phyloP scores from a whole-genome alignment of 106 monocot species.

The Chionographis japonica region DNA sequence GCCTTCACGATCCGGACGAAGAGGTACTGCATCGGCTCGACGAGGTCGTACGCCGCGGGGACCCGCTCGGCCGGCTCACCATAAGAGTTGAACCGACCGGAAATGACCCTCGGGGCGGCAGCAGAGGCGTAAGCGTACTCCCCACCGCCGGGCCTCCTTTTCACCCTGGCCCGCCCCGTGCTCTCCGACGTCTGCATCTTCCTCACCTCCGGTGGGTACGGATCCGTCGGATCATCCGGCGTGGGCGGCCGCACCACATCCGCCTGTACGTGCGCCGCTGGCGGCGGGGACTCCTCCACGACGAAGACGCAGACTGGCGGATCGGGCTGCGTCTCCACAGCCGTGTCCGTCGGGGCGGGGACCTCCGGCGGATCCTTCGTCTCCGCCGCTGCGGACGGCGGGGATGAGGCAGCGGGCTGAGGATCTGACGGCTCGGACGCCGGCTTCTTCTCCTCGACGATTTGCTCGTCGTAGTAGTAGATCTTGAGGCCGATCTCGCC shows the following conservation, averaged over 20 bases:
- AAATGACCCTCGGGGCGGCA: slow-evolving; percentile 32
- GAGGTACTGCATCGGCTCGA: slow-evolving; percentile 91
- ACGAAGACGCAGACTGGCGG: slow-evolving; percentile 25
- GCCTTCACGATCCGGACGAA: slow-evolving; percentile 80
- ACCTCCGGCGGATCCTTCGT: slow-evolving; percentile 34
- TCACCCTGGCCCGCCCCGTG: slow-evolving; percentile 20
- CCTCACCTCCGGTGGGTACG: slow-evolving; percentile 50
- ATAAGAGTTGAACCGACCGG: slow-evolving; percentile 40
- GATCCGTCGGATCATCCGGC: slow-evolving; percentile 6
- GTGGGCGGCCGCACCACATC: slow-evolving; percentile 8
- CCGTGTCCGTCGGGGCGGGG: slow-evolving; percentile 63
- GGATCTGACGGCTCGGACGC: slow-evolving; percentile 10
- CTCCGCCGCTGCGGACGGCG: not conserved
- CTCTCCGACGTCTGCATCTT: slow-evolving; percentile 51
- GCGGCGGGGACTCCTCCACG: slow-evolving; percentile 16
- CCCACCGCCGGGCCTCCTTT: slow-evolving; percentile 20
- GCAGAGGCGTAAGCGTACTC: not conserved
- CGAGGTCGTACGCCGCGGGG: slow-evolving; percentile 60
- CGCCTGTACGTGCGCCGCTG: not conserved
- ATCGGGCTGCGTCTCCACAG: slow-evolving; percentile 57
- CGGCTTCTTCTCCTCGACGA: slow-evolving; percentile 21
- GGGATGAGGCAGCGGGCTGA: not conserved
- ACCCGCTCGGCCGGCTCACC: slow-evolving; percentile 35
- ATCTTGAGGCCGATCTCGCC: slow-evolving; percentile 94
- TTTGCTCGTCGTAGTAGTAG: slow-evolving; percentile 64